Conservation (phyloP, 2,329 filamentous ascomycete genomes). For the Penicillium sp. region DNA sequence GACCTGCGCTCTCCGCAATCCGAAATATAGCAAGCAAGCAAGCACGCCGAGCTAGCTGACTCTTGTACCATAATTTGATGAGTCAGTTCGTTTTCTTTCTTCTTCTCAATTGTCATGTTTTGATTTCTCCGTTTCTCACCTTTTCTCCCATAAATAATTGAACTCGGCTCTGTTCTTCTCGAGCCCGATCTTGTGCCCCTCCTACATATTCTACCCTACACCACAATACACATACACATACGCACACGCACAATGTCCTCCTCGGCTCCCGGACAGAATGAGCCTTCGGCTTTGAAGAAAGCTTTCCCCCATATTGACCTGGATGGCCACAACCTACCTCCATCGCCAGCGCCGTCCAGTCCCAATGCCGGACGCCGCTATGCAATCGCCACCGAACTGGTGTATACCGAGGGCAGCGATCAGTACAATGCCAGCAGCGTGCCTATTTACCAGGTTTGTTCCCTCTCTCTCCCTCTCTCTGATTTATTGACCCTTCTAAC, state of each 20-base stretch:
- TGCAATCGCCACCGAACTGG: slow-evolving; percentile 89
- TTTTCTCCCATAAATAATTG: not conserved
- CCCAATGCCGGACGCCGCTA: slow-evolving; percentile 83
- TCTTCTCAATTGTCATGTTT: not conserved
- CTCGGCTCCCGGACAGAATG: slow-evolving; percentile 25
- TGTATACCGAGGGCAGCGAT: slow-evolving; percentile 93
- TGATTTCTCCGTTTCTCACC: not conserved
- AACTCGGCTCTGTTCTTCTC: not conserved
- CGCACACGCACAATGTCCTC: slow-evolving; percentile 37
- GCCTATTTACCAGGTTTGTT: slow-evolving; percentile 79
- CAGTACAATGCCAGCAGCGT: slow-evolving; percentile 96
- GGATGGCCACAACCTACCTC: slow-evolving; percentile 79
- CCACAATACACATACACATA: slow-evolving; percentile 13
- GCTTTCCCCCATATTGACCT: slow-evolving; percentile 64
- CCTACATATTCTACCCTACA: not conserved
- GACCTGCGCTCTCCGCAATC: slow-evolving; percentile 12
- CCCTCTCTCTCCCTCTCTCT: not conserved
- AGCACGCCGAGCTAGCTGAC: too few relatives aligned
- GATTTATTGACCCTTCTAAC: not conserved
- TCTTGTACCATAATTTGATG: not conserved
- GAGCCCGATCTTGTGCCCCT: not conserved
- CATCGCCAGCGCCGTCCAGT: slow-evolving; percentile 88
- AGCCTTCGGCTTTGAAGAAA: slow-evolving; percentile 39
- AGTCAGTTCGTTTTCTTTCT: not conserved
- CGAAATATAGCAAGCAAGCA: not conserved